A percentile compares a stretch with the other conserved stretches of the same genome.
Conservation (phyloP, 2,329 filamentous ascomycete species). For the Aspergillus thermomutatus region DNA sequence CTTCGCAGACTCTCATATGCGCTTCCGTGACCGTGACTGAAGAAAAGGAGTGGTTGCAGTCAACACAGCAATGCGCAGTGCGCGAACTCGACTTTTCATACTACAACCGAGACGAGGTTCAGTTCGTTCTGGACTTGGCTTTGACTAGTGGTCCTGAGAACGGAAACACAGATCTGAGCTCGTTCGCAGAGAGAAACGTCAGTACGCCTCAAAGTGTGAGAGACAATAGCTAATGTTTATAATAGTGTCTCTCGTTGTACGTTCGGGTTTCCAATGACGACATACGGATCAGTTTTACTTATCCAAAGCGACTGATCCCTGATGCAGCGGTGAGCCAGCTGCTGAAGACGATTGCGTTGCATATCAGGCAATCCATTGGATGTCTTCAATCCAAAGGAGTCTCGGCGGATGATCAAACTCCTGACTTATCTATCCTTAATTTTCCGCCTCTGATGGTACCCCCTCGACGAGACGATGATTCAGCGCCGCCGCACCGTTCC, state of each 20-base stretch:
- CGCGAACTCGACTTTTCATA: slow-evolving; percentile 11
- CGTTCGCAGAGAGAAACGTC: not conserved
- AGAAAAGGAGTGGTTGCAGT: not conserved
- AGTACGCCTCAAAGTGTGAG: not conserved
- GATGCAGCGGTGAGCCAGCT: slow-evolving; percentile 18
- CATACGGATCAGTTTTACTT: slow-evolving; percentile 16
- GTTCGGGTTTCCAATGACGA: slow-evolving; percentile 4
- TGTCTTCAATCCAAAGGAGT: not conserved
- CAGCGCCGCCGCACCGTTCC: not conserved
- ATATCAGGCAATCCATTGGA: slow-evolving; percentile 3
- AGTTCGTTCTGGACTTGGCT: slow-evolving; percentile 20
- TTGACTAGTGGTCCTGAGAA: slow-evolving; percentile 13
- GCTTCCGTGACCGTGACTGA: slow-evolving; percentile 10
- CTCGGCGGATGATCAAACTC: not conserved
- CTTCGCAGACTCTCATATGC: slow-evolving; percentile 6
- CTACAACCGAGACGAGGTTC: slow-evolving; percentile 15
- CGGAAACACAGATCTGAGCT: not conserved
- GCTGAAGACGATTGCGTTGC: slow-evolving; percentile 13
- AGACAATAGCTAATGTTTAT: not conserved
- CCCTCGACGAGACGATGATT: slow-evolving; percentile 10
- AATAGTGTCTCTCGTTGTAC: slow-evolving; percentile 6
- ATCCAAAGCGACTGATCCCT: slow-evolving; percentile 17
- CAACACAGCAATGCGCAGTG: slow-evolving; percentile 1
- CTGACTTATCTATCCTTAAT: slow-evolving; percentile 23
- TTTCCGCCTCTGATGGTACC: slow-evolving; percentile 24